Percentiles rank a stretch among this genome's conserved stretches.
These are phyloP conservation scores for Rheum nobile DNA, from an alignment of 148 eudicot genomes.

Conservation along the genomic window DNA sequence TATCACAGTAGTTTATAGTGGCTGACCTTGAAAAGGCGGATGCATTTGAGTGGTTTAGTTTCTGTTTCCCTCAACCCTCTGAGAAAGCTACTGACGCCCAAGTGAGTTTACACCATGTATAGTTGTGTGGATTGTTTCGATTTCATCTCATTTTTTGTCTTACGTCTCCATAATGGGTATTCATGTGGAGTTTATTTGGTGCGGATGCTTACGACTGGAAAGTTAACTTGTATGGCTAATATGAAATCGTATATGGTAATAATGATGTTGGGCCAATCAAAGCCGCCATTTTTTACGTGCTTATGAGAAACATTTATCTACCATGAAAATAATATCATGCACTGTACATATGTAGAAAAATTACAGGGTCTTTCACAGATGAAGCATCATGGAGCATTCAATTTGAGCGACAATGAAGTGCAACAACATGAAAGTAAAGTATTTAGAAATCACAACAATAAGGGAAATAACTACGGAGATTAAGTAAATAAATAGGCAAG, in stretches of 20 bases:
- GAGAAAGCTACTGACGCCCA: constrained; percentile 23
- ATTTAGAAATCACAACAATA: neutral
- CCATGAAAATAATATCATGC: neutral
- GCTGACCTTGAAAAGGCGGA: constrained; percentile 38
- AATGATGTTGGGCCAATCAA: no score
- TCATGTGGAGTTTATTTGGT: neutral
- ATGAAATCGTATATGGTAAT: no score
- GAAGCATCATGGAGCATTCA: constrained; percentile 14
- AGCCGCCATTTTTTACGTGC: neutral
- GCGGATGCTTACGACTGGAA: no score
- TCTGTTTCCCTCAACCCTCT: constrained; percentile 14
- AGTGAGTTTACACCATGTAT: constrained; percentile 19
- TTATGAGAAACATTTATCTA: neutral
- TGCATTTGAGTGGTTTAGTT: constrained; percentile 26
- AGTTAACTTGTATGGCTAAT: no score
- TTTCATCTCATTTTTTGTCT: neutral
- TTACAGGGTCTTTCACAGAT: constrained; percentile 18
- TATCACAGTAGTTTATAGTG: no score
- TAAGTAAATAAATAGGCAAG: neutral
- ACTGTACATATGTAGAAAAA: constrained; percentile 7
- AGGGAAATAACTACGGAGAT: neutral
- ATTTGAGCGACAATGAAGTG: constrained; percentile 5
- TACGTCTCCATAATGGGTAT: neutral
- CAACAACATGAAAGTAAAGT: neutral
- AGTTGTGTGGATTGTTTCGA: neutral